These are phyloP conservation scores for Coffea eugenioides DNA, from an alignment of 257 asterid genomes.

Conservation along the genomic window DNA sequence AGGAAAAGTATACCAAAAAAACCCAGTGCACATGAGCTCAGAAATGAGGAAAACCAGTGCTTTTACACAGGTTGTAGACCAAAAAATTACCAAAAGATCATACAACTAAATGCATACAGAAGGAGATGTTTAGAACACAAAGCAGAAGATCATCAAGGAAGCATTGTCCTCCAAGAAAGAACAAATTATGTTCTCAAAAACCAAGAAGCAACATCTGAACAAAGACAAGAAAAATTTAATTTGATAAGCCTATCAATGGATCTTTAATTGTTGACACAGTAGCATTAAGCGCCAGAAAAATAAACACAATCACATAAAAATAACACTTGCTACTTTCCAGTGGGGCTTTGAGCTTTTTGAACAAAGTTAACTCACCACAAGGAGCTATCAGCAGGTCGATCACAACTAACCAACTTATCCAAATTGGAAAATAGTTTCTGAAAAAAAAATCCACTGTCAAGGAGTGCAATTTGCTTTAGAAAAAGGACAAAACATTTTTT, in stretches of 20 bases:
- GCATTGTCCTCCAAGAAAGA: not conserved
- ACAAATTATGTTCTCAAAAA: not conserved
- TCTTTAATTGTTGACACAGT: too few relatives aligned
- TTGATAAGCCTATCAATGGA: not conserved
- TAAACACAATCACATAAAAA: not conserved
- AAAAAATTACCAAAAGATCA: too few relatives aligned
- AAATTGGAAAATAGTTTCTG: constrained; percentile 78
- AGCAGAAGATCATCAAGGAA: not conserved
- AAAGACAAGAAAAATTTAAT: not conserved
- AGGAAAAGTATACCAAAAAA: not conserved
- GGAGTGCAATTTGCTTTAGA: not conserved
- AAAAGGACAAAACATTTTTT: not conserved
- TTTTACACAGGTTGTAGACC: not conserved
- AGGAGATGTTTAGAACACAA: not conserved
- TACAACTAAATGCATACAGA: not conserved
- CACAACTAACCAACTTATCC: constrained; percentile 76
- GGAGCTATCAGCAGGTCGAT: constrained; percentile 59
- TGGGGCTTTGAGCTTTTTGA: not conserved
- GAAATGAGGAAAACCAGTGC: not conserved
- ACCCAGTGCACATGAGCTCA: not conserved
- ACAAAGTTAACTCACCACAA: constrained; percentile 66
- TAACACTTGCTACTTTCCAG: not conserved
- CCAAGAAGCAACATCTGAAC: constrained; percentile 1
- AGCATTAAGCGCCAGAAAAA: not conserved
- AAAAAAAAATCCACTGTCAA: constrained; percentile 25